Conservation (phyloP, 345 rosid genomes). For the Arabis hirsuta region DNA sequence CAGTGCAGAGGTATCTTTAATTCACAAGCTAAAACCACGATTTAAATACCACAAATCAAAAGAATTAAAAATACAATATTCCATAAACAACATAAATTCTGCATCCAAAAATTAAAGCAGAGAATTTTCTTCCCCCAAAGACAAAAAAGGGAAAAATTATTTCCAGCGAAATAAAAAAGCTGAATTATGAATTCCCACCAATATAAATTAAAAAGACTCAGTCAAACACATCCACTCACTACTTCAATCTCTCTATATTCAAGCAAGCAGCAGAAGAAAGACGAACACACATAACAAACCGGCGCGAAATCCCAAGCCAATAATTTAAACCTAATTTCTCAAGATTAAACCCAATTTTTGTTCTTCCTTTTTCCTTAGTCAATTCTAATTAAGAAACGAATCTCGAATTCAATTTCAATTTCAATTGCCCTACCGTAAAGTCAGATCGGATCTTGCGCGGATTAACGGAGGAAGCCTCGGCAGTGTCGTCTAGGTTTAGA, state of each 20-base stretch:
- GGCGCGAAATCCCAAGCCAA: slow-evolving; percentile 64
- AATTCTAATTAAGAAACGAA: background rate
- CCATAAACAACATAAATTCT: slow-evolving; percentile 3
- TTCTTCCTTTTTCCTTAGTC: too few species aligned
- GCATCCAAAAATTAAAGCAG: slow-evolving; percentile 17
- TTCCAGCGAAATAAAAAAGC: slow-evolving; percentile 33
- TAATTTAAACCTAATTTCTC: slow-evolving; percentile 33
- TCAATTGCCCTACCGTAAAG: slow-evolving; percentile 46
- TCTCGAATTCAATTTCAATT: slow-evolving; percentile 14
- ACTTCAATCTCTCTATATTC: slow-evolving; percentile 29
- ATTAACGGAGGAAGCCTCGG: slow-evolving; percentile 44
- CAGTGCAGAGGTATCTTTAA: slow-evolving; percentile 48
- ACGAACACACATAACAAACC: slow-evolving; percentile 42
- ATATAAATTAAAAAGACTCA: slow-evolving; percentile 41
- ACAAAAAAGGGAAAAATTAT: slow-evolving; percentile 23
- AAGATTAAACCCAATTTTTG: too few species aligned
- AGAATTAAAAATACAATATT: slow-evolving; percentile 43
- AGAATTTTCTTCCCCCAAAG: slow-evolving; percentile 30
- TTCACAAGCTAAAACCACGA: slow-evolving; percentile 33
- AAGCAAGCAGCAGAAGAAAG: slow-evolving; percentile 29
- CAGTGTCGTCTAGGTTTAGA: slow-evolving; percentile 52
- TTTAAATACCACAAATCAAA: slow-evolving; percentile 44
- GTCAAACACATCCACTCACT: slow-evolving; percentile 66
- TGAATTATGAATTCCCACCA: slow-evolving; percentile 43
- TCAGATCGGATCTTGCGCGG: slow-evolving; percentile 68